Conservation (phyloP, 2,329 filamentous ascomycete species). For the Exophiala alcalophila region DNA sequence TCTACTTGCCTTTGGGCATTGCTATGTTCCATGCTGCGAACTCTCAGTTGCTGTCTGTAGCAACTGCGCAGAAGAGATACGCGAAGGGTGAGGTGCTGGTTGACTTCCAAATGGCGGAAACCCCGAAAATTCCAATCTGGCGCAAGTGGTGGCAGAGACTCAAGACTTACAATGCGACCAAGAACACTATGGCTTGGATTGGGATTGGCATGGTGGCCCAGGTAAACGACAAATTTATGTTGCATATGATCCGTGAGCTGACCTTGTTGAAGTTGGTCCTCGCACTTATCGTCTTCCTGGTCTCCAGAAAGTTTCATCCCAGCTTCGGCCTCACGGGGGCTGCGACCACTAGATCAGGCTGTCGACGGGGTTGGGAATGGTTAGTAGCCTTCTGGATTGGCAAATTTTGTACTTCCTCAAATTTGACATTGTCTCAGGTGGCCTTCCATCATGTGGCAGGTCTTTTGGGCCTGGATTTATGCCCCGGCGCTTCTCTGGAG, state of each 20-base stretch:
- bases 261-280: slow-evolving; percentile 52
- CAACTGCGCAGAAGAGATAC: slow-evolving; percentile 49
- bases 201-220: slow-evolving; percentile 56
- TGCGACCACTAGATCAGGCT: slow-evolving; percentile 47
- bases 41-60: slow-evolving; percentile 58
- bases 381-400: too few species aligned
- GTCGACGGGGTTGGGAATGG: slow-evolving; percentile 64
- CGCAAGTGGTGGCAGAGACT: slow-evolving; percentile 39
- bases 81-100: slow-evolving; percentile 9
- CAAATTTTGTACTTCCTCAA: too few species aligned
- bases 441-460: slow-evolving; percentile 63
- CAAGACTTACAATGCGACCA: slow-evolving; percentile 46
- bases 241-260: slow-evolving; percentile 20
- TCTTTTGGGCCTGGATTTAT: slow-evolving; percentile 61
- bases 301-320: slow-evolving; percentile 64
- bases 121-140: slow-evolving; percentile 31
- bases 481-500: slow-evolving; percentile 62
- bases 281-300: slow-evolving; percentile 59
- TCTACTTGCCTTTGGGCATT: slow-evolving; percentile 63
- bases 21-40: slow-evolving; percentile 65
- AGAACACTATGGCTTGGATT: slow-evolving; percentile 52
- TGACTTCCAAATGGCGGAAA: background rate
- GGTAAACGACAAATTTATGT: slow-evolving; percentile 40
- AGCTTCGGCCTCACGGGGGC: slow-evolving; percentile 51
- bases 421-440: slow-evolving; percentile 42